A percentile compares a stretch with the other conserved stretches of the same genome.
These are phyloP conservation scores for Periconia digitata DNA, from an alignment of 2,329 filamentous ascomycete genomes.

Conservation along the genomic window DNA sequence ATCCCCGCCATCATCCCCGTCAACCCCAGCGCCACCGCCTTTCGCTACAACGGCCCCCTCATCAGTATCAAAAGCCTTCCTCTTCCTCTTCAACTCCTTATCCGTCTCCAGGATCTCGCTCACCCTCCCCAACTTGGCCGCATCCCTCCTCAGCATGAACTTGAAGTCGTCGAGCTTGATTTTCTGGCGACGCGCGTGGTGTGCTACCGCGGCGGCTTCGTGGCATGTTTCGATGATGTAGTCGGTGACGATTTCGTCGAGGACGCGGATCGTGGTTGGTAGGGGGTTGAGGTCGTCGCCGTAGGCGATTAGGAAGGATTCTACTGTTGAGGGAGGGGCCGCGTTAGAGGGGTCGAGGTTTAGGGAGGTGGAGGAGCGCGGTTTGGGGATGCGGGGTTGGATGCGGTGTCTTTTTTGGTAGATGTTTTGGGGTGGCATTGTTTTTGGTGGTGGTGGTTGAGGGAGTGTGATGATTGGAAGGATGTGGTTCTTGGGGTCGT, in stretches of 20 bases:
- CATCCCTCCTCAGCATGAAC: slow-evolving; percentile 85
- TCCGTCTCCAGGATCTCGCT: slow-evolving; percentile 88
- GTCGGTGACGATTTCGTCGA: slow-evolving; percentile 95
- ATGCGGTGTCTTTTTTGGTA: slow-evolving; percentile 11
- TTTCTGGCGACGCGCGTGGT: slow-evolving; percentile 87
- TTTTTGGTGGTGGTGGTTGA: slow-evolving; percentile 2
- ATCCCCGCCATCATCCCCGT: slow-evolving; percentile 46
- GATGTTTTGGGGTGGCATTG: background rate
- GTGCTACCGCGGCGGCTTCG: slow-evolving; percentile 80
- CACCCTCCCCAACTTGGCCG: slow-evolving; percentile 82
- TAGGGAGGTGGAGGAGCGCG: slow-evolving; percentile 6
- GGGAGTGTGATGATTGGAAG: background rate
- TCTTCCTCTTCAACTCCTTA: slow-evolving; percentile 78
- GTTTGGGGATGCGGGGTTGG: slow-evolving; percentile 10
- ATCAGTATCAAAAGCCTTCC: slow-evolving; percentile 72
- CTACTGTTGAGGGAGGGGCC: slow-evolving; percentile 53
- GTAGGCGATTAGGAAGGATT: slow-evolving; percentile 75
- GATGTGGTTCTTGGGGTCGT: background rate
- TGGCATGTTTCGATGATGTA: slow-evolving; percentile 91
- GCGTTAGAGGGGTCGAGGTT: slow-evolving; percentile 1
- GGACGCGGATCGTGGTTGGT: slow-evolving; percentile 77
- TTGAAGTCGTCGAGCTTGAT: slow-evolving; percentile 99
- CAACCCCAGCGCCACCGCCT: slow-evolving; percentile 27
- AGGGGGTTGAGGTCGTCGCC: slow-evolving; percentile 79
- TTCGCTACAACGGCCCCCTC: slow-evolving; percentile 59